Base-by-base conservation (phyloP, 148 eudicot species). In the Rhododendron henanense region DNA sequence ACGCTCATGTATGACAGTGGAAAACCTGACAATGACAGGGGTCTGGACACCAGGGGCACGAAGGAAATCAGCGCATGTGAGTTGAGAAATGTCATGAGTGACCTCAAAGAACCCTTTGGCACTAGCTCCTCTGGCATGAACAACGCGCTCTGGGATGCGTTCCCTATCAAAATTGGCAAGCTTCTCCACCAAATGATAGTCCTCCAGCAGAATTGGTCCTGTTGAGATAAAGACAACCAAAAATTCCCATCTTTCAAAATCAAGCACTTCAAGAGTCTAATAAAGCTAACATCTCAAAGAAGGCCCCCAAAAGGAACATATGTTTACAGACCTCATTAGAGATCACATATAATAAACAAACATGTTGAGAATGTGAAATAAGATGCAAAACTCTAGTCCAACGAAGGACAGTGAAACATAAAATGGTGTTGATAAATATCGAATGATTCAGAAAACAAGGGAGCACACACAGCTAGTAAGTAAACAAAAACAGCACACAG, bases 1-100 rank as follows among this genome's bases (percentile, higher is more conserved):
- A 90, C 98, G 98, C 81, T 96, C 99, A 89, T 96, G 99, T 86
- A 95, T 94, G 76, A 96, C 99, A 87, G 99, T 96, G 69, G 99
- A 96, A 90, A 96, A 95, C 51, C 98, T 94, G 86, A 96, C 98
- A 89, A 96, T 96, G 4, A 95, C 94, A 77, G 98, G 99, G 39
- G 99, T 95, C 86, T 96, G 99, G 59, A 95, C 98, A 33, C 99
- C 99, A 21, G 99, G 99, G 67, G 97, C 92, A 37, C 97, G 89
- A 84, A 96, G 91, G 84, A 96, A 96, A 90, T 96, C 99, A 88
- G 99, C 99, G 85, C 98, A 95, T 25, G 97, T 91, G 75, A 96
- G 98, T 89, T 95, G 89, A 21, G 98, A 82, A 76, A 96, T 81
- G 88, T 96, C 96, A 87, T 96, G 97, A 57, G 99, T 96, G 75